These are phyloP conservation scores for Gloeopeniophorella convolvens DNA, from an alignment of 768 basidiomycete genomes.

Conservation along the genomic window DNA sequence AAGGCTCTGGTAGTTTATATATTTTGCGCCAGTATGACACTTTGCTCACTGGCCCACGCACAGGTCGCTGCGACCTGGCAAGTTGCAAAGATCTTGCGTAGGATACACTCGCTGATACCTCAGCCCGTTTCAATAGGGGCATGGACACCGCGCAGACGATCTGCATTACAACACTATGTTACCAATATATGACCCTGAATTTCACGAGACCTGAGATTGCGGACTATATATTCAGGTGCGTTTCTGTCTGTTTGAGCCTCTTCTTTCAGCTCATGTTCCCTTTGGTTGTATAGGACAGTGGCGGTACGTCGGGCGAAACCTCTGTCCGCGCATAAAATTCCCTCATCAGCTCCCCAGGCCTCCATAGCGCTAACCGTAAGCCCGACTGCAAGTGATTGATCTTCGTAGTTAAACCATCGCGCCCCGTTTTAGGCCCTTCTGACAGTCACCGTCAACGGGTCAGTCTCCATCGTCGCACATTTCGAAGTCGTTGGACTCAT, in stretches of 20 bases:
- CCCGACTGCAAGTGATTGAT: neutral
- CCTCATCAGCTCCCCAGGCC: neutral
- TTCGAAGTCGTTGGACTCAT: neutral
- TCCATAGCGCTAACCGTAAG: conserved; percentile 2
- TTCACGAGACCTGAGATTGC: neutral
- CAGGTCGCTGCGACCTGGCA: conserved; percentile 11
- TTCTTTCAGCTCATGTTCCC: neutral
- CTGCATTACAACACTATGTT: conserved; percentile 1
- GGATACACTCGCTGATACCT: neutral
- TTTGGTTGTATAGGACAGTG: neutral
- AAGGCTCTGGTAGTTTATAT: conserved; percentile 9
- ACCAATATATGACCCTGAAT: conserved; percentile 10
- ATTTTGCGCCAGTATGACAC: too few relatives aligned
- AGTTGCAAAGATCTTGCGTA: neutral
- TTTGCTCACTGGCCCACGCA: neutral
- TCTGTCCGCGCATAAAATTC: neutral
- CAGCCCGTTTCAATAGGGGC: neutral
- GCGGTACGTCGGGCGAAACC: neutral
- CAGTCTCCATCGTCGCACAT: neutral
- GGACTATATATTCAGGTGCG: conserved; percentile 8
- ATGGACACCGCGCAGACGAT: conserved; percentile 7
- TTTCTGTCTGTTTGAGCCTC: neutral
- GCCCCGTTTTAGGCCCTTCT: neutral
- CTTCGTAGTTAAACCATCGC: neutral
- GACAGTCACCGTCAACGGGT: conserved; percentile 15